Evolutionary conservation across 768 basidiomycete genomes (phyloP).

Genomic region (Tylopilus vinaceipallidus): DNA sequence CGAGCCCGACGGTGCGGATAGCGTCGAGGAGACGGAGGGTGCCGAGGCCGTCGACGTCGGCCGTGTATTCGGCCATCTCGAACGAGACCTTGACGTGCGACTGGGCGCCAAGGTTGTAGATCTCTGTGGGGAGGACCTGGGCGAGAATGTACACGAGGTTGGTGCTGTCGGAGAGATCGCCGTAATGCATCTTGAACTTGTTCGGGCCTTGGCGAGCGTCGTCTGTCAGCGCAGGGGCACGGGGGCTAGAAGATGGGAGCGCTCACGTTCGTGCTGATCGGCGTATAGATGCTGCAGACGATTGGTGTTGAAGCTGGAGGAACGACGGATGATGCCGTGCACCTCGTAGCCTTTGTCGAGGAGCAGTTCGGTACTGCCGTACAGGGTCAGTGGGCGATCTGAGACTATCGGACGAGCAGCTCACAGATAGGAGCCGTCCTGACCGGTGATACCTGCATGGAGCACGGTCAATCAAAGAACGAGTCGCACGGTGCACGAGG

Average conservation of each 20-base stretch:
- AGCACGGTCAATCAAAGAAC: constrained; percentile 8
- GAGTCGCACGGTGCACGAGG: neutral
- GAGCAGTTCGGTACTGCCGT: constrained; percentile 72
- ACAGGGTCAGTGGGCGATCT: constrained; percentile 5
- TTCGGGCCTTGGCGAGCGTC: constrained; percentile 50
- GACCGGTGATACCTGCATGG: constrained; percentile 83
- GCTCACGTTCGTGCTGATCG: constrained; percentile 88
- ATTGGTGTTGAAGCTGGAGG: constrained; percentile 97
- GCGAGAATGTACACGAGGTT: constrained; percentile 97
- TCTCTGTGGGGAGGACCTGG: constrained; percentile 90
- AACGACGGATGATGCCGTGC: constrained; percentile 94
- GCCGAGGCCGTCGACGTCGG: constrained; percentile 93
- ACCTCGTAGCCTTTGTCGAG: constrained; percentile 88
- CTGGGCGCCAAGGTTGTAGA: constrained; percentile 97
- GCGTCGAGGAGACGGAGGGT: constrained; percentile 95
- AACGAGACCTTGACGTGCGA: constrained; percentile 99
- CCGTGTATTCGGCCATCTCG: constrained; percentile 99
- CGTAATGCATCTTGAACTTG: constrained; percentile 85
- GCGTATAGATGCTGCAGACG: constrained; percentile 91
- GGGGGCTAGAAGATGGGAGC: neutral
- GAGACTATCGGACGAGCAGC: constrained; percentile 27
- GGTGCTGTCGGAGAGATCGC: constrained; percentile 93
- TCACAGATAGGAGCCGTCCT: constrained; percentile 94
- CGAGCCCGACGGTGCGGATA: constrained; percentile 91
- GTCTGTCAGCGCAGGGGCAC: constrained; percentile 6